Base-by-base conservation (phyloP, 2,329 filamentous ascomycete genomes). In the Chaetomium sp. region DNA sequence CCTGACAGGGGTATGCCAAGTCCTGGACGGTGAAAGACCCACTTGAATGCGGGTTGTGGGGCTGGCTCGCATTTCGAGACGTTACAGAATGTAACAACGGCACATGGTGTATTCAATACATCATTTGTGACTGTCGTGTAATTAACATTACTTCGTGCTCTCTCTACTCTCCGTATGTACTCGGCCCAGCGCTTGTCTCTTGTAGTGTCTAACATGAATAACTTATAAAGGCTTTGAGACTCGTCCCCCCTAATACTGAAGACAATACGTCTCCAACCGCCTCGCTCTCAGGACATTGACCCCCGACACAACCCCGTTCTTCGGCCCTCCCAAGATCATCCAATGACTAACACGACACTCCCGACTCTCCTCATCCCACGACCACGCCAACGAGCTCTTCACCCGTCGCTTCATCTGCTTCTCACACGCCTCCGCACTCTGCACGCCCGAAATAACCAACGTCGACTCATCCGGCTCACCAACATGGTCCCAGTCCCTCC, bases 391-490 rank as follows among this genome's bases (percentile, higher is more conserved):
- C 41, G 61, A 66, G 4, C 40, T 42, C n/a, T 49, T 41, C 7
- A 45, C 47, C 11, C 49, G 44, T 35, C 40, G 49, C n/a, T 59
- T 49, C 41, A 62, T 62, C 9, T 54, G 45, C 47, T 45, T 49
- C 49, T 54, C 33, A 44, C 64, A 66, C 0, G 46, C 51, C 38
- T 59, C 59, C 2, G 62, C 59, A 40, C 55, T 60, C 9, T 49
- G 58, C 9, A 59, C 58, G 9, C 50, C 45, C 4, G 52, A 44
- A 1, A 65, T 47, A 14, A 60, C 59, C 19, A 69, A 71, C 54
- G 67, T 73, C 47, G 70, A 71, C 58, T 78, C 75, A 59, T 77
- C 77, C 27, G 70, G 68, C 49, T 71, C 71, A 0, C 79, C 79
- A 12, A 81, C 78, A 61, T 77, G 75, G 61, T 82, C 78, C 58